phyloP scores from a whole-genome alignment of 495 filamentous ascomycete species.

The Aspergillus leporis region DNA sequence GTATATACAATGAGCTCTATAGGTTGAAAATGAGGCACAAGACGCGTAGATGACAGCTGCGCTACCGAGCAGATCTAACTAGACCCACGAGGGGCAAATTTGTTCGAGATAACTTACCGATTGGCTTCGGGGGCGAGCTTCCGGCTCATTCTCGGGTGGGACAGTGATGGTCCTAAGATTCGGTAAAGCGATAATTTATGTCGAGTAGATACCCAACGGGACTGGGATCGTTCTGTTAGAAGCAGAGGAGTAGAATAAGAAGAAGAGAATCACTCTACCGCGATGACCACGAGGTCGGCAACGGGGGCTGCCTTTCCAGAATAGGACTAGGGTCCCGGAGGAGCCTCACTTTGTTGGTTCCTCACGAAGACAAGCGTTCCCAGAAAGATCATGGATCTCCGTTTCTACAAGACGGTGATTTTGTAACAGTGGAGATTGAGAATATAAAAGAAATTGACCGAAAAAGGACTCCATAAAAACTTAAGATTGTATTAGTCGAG shows the following conservation, averaged over 20 bases:
- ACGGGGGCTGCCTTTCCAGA: conserved; percentile 24
- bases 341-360: conserved; percentile 25
- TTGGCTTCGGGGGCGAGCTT: conserved; percentile 97
- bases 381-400: not conserved
- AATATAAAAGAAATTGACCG: not conserved
- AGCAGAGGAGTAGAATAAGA: conserved; percentile 13
- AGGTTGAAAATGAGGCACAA: not conserved
- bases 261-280: conserved; percentile 19
- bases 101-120: conserved; percentile 59
- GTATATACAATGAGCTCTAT: conserved; percentile 2
- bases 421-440: not conserved
- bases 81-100: conserved; percentile 34
- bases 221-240: conserved; percentile 16
- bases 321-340: conserved; percentile 31
- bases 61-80: conserved; percentile 17
- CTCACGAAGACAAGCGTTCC: not conserved
- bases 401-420: not conserved
- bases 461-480: not conserved
- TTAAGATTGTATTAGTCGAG: not conserved
- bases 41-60: conserved; percentile 3
- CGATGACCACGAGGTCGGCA: conserved; percentile 28
- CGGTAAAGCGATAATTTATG: conserved; percentile 5
- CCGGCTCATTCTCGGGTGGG: conserved; percentile 50
- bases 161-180: conserved; percentile 17
- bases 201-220: conserved; percentile 23